Evolutionary conservation across 2,329 filamentous ascomycete genomes (phyloP).

Genomic region (Blumeriella jaapii): DNA sequence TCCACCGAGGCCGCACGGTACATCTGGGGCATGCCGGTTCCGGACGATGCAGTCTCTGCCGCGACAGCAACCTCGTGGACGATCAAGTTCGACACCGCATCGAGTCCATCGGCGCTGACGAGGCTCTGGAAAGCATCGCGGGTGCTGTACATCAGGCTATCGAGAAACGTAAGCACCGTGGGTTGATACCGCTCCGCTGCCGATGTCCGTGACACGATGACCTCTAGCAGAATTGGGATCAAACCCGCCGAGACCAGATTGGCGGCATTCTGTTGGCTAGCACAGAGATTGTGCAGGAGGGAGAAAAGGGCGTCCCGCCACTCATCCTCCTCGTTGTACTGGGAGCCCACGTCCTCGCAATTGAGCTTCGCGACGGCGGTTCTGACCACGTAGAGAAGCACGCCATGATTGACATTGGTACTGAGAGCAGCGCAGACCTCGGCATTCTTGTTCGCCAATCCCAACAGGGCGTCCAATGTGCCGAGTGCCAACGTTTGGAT

Average conservation of each 20-base stretch:
- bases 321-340: constrained; percentile 61
- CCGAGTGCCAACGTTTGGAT: constrained; percentile 74
- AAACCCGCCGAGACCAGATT: constrained; percentile 83
- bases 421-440: constrained; percentile 88
- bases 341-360: constrained; percentile 45
- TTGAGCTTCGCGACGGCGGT: constrained; percentile 81
- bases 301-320: constrained; percentile 87
- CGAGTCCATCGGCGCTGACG: constrained; percentile 71
- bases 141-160: constrained; percentile 76
- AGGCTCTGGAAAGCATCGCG: constrained; percentile 76
- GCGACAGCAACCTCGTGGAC: constrained; percentile 66
- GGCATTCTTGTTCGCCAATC: constrained; percentile 63
- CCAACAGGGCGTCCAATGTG: constrained; percentile 74
- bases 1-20: constrained; percentile 78
- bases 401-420: constrained; percentile 90
- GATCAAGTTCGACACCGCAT: constrained; percentile 80
- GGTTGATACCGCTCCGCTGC: constrained; percentile 77
- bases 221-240: constrained; percentile 81
- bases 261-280: constrained; percentile 61
- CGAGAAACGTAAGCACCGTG: constrained; percentile 75
- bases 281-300: constrained; percentile 72
- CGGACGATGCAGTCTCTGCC: constrained; percentile 51
- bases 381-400: constrained; percentile 83
- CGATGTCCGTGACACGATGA: constrained; percentile 69
- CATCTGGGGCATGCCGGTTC: constrained; percentile 58